These are phyloP conservation scores for Kingdonia uniflora DNA, from an alignment of 164 flowering plant species.

Conservation along the genomic window DNA sequence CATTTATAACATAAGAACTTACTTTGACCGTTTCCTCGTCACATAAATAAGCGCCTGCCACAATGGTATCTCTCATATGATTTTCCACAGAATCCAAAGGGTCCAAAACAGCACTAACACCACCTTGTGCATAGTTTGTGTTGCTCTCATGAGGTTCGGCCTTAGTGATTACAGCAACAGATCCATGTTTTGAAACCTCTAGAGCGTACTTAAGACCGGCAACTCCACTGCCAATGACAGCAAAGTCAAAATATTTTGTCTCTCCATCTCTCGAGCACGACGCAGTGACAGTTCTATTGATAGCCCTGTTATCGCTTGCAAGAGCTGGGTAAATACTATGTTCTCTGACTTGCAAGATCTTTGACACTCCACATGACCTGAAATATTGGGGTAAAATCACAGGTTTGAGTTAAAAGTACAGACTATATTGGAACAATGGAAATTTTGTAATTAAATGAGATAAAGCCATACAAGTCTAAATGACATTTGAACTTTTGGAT, in stretches of 20 bases:
- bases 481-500: not conserved
- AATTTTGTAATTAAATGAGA: not conserved
- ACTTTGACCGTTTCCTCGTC: slow-evolving; percentile 97
- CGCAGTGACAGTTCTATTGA: slow-evolving; percentile 20
- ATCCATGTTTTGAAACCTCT: slow-evolving; percentile 86
- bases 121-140: slow-evolving; percentile 99
- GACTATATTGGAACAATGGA: not conserved
- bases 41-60: slow-evolving; percentile 96
- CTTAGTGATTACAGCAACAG: slow-evolving; percentile 94
- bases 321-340: slow-evolving; percentile 13
- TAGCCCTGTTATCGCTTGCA: slow-evolving; percentile 14
- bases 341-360: slow-evolving; percentile 22
- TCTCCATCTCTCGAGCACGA: slow-evolving; percentile 42
- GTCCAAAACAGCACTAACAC: slow-evolving; percentile 92
- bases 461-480: not conserved
- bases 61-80: slow-evolving; percentile 88
- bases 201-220: slow-evolving; percentile 96
- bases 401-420: not conserved
- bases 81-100: slow-evolving; percentile 88
- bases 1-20: slow-evolving; percentile 12
- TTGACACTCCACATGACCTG: slow-evolving; percentile 51
- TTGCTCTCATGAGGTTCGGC: slow-evolving; percentile 95
- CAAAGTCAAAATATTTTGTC: slow-evolving; percentile 74
- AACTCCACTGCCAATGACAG: slow-evolving; percentile 92
- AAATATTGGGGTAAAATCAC: slow-evolving; percentile 2